phyloP scores from a whole-genome alignment of 2,329 filamentous ascomycete species.

The Erysiphe pulchra region DNA sequence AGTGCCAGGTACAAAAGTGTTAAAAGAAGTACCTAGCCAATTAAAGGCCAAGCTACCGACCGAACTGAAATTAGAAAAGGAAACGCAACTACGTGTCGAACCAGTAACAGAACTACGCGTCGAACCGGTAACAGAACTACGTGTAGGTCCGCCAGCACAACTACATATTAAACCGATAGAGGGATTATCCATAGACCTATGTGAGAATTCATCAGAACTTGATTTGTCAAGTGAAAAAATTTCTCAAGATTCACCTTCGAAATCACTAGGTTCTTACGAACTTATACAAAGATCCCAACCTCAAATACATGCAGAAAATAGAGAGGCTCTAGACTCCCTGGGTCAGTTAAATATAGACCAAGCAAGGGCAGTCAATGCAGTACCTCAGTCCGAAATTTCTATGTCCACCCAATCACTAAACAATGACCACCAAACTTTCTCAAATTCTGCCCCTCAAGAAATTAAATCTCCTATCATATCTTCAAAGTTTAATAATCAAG shows the following conservation, averaged over 20 bases:
- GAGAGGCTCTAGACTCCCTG: neutral
- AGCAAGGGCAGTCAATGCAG: neutral
- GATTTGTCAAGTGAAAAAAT: too few relatives aligned
- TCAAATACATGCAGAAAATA: neutral
- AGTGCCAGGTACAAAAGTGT: neutral
- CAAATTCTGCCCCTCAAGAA: neutral
- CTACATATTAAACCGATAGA: too few relatives aligned
- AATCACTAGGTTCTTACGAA: too few relatives aligned
- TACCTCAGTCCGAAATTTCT: neutral
- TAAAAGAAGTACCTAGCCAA: neutral
- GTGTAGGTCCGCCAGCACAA: too few relatives aligned
- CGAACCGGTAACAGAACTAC: too few relatives aligned
- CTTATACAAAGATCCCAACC: neutral
- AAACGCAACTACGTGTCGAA: too few relatives aligned
- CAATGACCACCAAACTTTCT: neutral
- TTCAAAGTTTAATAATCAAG: neutral
- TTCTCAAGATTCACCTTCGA: too few relatives aligned
- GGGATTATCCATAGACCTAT: too few relatives aligned
- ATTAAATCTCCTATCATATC: neutral
- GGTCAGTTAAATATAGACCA: neutral
- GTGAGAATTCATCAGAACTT: too few relatives aligned
- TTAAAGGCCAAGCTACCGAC: neutral
- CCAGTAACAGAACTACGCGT: too few relatives aligned
- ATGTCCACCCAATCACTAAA: neutral
- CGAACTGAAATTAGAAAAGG: too few relatives aligned